Conservation (phyloP, 768 basidiomycete genomes). For the Boletales sp. region DNA sequence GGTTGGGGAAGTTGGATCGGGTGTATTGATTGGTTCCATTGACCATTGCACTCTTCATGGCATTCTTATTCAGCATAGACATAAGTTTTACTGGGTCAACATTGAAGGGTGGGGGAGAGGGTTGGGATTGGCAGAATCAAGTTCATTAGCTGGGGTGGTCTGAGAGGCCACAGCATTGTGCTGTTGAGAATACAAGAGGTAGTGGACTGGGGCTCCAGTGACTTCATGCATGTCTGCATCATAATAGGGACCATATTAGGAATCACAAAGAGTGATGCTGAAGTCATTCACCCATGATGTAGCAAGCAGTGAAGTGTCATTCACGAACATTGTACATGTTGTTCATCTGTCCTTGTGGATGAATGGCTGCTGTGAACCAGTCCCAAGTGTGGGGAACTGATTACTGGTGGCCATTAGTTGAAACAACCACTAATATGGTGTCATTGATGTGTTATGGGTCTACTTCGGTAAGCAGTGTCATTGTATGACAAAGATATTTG, state of each 20-base stretch:
- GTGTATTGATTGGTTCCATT: constrained; percentile 24
- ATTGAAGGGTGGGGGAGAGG: constrained; percentile 40
- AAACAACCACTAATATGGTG: constrained; percentile 40
- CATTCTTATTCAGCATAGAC: constrained; percentile 15
- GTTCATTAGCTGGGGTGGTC: constrained; percentile 33
- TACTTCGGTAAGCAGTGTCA: constrained; percentile 53
- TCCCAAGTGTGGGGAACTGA: constrained; percentile 47
- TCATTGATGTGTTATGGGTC: constrained; percentile 53
- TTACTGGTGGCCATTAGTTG: constrained; percentile 49
- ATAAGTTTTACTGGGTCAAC: constrained; percentile 32
- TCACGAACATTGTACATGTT: constrained; percentile 17
- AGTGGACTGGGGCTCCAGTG: constrained; percentile 49
- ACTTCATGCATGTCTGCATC: constrained; percentile 57
- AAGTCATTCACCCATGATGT: constrained; percentile 19
- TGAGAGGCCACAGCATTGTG: constrained; percentile 32
- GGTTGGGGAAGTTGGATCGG: constrained; percentile 13
- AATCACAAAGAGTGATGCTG: constrained; percentile 23
- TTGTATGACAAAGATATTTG: constrained; percentile 53
- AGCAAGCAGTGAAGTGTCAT: constrained; percentile 24
- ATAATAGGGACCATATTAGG: constrained; percentile 52
- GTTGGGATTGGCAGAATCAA: constrained; percentile 27
- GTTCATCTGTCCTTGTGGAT: constrained; percentile 25
- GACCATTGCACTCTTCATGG: constrained; percentile 29
- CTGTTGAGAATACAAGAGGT: constrained; percentile 57
- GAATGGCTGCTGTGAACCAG: constrained; percentile 28